Conservation (phyloP, 345 rosid species). For the Capsella bursapastoris region DNA sequence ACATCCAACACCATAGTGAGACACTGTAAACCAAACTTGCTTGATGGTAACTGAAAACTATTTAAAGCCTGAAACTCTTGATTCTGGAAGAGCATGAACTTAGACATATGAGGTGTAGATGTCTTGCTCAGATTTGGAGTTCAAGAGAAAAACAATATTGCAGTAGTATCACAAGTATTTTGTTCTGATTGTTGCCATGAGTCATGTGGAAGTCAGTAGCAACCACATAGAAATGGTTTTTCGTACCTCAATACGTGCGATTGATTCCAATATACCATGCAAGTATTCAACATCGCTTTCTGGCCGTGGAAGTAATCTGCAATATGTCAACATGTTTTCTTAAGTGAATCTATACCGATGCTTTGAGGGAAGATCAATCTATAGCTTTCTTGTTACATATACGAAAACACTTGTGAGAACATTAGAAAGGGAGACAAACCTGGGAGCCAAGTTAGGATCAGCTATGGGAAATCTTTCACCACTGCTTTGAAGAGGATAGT, state of each 20-base stretch:
- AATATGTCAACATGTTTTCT: background rate
- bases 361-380: background rate
- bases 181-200: background rate
- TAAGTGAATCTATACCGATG: background rate
- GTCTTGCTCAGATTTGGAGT: background rate
- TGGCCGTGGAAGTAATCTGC: constrained; percentile 89
- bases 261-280: constrained; percentile 92
- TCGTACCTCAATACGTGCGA: constrained; percentile 84
- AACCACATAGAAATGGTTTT: background rate
- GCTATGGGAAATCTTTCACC: constrained; percentile 94
- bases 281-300: constrained; percentile 75
- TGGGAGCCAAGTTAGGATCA: constrained; percentile 82
- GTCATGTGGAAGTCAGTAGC: constrained; percentile 7
- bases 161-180: background rate
- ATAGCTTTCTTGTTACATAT: background rate
- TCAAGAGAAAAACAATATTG: background rate
- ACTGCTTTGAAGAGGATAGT: constrained; percentile 71
- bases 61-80: constrained; percentile 17
- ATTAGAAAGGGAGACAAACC: constrained; percentile 48
- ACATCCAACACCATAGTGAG: background rate
- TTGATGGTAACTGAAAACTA: background rate
- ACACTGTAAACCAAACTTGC: background rate
- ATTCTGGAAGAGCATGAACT: background rate
- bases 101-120: background rate
- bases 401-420: background rate